phyloP scores from a whole-genome alignment of 257 asterid genomes.

The Anisodus acutangulus region DNA sequence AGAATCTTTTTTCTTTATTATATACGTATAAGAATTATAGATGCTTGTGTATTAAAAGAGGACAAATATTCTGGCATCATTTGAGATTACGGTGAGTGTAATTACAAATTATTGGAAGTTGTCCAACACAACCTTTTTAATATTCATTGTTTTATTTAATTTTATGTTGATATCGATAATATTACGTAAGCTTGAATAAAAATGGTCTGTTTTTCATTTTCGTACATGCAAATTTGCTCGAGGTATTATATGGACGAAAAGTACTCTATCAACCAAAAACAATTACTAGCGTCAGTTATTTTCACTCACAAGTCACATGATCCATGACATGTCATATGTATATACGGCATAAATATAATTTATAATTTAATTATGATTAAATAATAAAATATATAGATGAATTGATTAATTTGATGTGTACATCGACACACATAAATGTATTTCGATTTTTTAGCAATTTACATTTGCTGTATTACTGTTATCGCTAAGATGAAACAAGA shows the following conservation, averaged over 20 bases:
- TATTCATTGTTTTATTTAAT: neutral
- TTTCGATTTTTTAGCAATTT: neutral
- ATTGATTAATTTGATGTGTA: neutral
- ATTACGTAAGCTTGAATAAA: neutral
- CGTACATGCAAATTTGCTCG: slow-evolving; percentile 16
- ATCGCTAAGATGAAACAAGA: neutral
- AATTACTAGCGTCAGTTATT: neutral
- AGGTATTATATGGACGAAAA: neutral
- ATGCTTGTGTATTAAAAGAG: neutral
- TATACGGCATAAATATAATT: neutral
- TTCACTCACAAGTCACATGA: neutral
- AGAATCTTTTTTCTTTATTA: neutral
- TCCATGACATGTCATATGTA: neutral
- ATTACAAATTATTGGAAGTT: neutral
- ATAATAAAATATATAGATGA: no score
- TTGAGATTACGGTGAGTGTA: neutral
- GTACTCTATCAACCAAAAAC: neutral
- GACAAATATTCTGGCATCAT: slow-evolving; percentile 14
- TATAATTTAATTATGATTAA: neutral
- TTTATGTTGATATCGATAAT: neutral
- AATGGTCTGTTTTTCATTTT: neutral
- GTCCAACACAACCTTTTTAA: neutral
- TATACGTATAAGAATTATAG: neutral
- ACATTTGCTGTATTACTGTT: neutral
- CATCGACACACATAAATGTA: neutral